Percentiles rank a stretch among this genome's conserved stretches.
These are phyloP conservation scores for Pholiota conissans DNA, from an alignment of 768 basidiomycete genomes.

Conservation along the genomic window DNA sequence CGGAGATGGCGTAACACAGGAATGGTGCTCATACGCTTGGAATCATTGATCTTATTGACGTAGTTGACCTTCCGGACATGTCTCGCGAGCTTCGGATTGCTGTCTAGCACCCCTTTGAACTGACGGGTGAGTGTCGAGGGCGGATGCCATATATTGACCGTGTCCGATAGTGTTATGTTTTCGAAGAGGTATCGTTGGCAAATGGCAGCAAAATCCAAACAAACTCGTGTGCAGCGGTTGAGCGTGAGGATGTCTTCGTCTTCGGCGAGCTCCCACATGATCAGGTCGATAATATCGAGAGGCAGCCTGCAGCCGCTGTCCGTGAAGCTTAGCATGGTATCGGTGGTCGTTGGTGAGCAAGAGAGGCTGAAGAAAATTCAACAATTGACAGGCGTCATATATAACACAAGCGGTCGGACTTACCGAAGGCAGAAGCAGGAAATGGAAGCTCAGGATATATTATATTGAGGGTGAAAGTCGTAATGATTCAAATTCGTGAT, in stretches of 20 bases:
- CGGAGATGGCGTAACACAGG: constrained; percentile 10
- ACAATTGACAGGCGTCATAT: no score
- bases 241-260: constrained; percentile 8
- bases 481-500: not conserved
- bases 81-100: constrained; percentile 6
- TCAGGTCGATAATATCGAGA: constrained; percentile 15
- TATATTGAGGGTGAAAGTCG: not conserved
- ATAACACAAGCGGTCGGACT: no score
- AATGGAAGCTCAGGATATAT: not conserved
- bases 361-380: not conserved
- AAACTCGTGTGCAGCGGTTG: constrained; percentile 9
- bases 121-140: not conserved
- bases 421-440: not conserved
- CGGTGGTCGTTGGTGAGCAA: not conserved
- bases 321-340: not conserved
- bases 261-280: constrained; percentile 11
- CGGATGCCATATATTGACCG: not conserved
- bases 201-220: constrained; percentile 5
- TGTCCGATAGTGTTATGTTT: constrained; percentile 10
- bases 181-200: constrained; percentile 16
- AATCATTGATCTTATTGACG: not conserved
- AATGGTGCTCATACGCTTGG: not conserved
- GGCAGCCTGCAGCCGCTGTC: not conserved
- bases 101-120: constrained; percentile 12
- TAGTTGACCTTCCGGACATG: constrained; percentile 11